These are phyloP conservation scores for Spergularia marina DNA, from an alignment of 148 eudicot species.

Conservation along the genomic window DNA sequence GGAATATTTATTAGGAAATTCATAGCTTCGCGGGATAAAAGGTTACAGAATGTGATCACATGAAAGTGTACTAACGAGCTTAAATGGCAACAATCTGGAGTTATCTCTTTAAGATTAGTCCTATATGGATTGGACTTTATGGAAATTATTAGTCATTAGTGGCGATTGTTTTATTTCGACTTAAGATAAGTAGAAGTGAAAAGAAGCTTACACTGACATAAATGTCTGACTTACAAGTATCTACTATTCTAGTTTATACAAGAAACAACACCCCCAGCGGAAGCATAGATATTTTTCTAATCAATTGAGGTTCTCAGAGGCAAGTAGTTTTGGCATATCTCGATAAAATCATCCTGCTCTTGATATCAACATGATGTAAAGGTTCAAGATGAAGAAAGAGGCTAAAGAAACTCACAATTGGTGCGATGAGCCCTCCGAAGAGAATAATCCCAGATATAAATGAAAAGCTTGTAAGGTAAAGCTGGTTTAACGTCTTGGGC, in stretches of 20 bases:
- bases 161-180: too few relatives aligned
- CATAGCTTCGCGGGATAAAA: too few relatives aligned
- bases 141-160: too few relatives aligned
- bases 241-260: background rate
- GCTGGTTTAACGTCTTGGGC: slow-evolving; percentile 85
- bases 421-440: slow-evolving; percentile 93
- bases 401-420: slow-evolving; percentile 56
- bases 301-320: background rate
- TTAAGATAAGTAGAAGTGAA: background rate
- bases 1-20: too few relatives aligned
- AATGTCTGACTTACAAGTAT: background rate
- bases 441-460: slow-evolving; percentile 77
- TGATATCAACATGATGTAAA: background rate
- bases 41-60: too few relatives aligned
- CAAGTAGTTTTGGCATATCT: background rate
- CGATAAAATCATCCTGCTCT: background rate
- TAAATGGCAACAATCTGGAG: too few relatives aligned
- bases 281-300: background rate
- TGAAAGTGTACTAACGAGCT: too few relatives aligned
- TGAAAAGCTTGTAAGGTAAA: slow-evolving; percentile 86
- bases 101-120: too few relatives aligned
- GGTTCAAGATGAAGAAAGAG: background rate
- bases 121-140: too few relatives aligned
- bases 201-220: background rate
- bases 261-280: background rate